Conservation (phyloP, 2,329 filamentous ascomycete genomes). For the Paracoccidioides lutzii region DNA sequence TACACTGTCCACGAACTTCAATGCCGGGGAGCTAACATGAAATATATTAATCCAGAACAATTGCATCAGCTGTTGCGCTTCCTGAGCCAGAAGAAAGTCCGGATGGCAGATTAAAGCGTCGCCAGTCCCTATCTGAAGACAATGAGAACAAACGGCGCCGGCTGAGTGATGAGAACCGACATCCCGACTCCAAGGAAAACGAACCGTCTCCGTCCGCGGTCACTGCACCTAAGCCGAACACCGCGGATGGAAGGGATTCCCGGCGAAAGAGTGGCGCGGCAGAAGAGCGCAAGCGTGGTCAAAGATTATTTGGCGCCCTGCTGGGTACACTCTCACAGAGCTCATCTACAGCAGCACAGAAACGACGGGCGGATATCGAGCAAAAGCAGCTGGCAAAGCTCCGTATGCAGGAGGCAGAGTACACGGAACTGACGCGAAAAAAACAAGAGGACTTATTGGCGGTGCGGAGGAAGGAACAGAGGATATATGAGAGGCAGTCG, state of each 20-base stretch:
- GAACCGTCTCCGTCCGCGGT: conserved; percentile 14
- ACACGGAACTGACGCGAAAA: conserved; percentile 53
- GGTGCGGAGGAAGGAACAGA: conserved; percentile 55
- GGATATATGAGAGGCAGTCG: conserved; percentile 60
- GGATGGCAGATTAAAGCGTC: conserved; percentile 34
- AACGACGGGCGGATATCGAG: conserved; percentile 66
- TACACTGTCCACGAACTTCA: not conserved
- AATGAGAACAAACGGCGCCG: conserved; percentile 42
- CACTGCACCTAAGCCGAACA: not conserved
- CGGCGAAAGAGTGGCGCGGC: conserved; percentile 23
- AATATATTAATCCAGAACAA: conserved; percentile 20
- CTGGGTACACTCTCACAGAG: conserved; percentile 67
- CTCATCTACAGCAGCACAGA: conserved; percentile 49
- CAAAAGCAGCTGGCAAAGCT: conserved; percentile 61
- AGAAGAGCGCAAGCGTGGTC: conserved; percentile 74
- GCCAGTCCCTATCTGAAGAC: conserved; percentile 37
- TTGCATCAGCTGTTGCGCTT: conserved; percentile 43
- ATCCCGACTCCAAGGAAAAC: conserved; percentile 7
- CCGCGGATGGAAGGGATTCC: conserved; percentile 7
- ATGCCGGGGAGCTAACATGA: not conserved
- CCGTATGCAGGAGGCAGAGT: conserved; percentile 62
- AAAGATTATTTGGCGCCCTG: conserved; percentile 73
- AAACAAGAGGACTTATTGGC: conserved; percentile 50
- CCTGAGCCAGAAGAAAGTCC: conserved; percentile 31
- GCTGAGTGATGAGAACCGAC: conserved; percentile 26